A percentile compares a stretch with the other conserved stretches of the same genome.
Evolutionary conservation across 306 rosid species (phyloP).

Genomic region (Rosa multiflora): DNA sequence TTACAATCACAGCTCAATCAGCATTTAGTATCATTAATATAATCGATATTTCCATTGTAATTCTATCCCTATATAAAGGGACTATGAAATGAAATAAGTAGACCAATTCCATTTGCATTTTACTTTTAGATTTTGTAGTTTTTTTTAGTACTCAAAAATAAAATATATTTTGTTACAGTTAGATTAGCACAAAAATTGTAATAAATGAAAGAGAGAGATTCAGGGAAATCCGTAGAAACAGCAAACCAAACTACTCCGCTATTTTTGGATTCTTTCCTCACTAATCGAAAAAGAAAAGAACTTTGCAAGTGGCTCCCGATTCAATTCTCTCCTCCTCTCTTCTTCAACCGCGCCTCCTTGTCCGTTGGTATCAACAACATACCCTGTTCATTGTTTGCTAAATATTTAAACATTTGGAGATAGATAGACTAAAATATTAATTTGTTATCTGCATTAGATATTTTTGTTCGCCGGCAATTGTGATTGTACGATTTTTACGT

Average conservation of each 20-base stretch:
- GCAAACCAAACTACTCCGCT: background rate
- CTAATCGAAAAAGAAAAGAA: background rate
- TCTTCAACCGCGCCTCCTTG: conserved; percentile 9
- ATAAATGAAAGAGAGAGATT: background rate
- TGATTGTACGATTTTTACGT: background rate
- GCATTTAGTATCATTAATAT: no score
- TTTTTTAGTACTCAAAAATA: no score
- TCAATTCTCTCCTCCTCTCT: conserved; percentile 2
- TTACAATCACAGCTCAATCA: no score
- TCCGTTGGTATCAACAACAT: background rate
- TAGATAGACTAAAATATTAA: background rate
- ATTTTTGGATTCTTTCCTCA: background rate
- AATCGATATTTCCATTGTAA: no score
- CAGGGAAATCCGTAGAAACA: conserved; percentile 8
- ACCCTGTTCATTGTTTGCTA: no score
- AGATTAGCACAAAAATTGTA: background rate
- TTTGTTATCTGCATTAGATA: background rate
- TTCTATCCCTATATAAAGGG: no score
- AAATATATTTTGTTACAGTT: no score
- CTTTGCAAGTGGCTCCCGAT: background rate
- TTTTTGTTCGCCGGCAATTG: background rate
- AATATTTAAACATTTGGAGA: background rate
- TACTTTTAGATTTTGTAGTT: no score
- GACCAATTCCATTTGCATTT: no score
- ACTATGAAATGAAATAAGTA: no score